Percentiles rank a stretch among this genome's conserved stretches.
Conservation (phyloP, 257 asterid species). For the Solanum gracilifrons region DNA sequence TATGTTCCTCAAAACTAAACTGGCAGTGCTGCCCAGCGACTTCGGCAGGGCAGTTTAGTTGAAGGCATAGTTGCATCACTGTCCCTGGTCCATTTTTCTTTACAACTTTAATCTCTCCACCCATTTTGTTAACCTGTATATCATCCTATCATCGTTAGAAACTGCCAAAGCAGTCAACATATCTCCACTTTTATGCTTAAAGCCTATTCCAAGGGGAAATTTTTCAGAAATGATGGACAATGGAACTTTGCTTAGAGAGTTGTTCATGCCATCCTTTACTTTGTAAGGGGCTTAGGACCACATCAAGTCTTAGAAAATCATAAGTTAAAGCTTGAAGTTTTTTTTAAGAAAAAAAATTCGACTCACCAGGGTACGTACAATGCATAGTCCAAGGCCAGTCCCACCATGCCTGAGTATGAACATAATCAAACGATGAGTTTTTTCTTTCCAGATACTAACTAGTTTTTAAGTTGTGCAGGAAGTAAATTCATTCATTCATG, state of each 20-base stretch:
- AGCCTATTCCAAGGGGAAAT: background rate
- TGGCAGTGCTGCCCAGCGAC: conserved; percentile 32
- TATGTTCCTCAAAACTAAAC: conserved; percentile 38
- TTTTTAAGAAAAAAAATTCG: background rate
- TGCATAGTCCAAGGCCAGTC: conserved; percentile 94
- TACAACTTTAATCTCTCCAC: conserved; percentile 84
- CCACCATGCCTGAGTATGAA: conserved; percentile 76
- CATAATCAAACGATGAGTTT: background rate
- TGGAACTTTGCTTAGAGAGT: background rate
- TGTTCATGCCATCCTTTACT: background rate
- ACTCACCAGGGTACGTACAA: conserved; percentile 88
- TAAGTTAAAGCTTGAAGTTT: background rate
- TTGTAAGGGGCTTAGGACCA: background rate
- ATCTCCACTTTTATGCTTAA: background rate
- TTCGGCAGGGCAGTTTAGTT: conserved; percentile 40
- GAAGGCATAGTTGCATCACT: conserved; percentile 59
- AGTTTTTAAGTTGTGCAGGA: background rate
- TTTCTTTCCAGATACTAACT: background rate
- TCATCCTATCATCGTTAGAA: conserved; percentile 1
- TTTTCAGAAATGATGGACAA: background rate
- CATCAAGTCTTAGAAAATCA: background rate
- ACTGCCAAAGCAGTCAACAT: background rate
- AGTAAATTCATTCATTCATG: background rate
- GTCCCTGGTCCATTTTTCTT: conserved; percentile 77
- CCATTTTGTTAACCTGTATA: conserved; percentile 79